phyloP scores from a whole-genome alignment of 371 early-diverging fungal species.

The Mucor piriformis region DNA sequence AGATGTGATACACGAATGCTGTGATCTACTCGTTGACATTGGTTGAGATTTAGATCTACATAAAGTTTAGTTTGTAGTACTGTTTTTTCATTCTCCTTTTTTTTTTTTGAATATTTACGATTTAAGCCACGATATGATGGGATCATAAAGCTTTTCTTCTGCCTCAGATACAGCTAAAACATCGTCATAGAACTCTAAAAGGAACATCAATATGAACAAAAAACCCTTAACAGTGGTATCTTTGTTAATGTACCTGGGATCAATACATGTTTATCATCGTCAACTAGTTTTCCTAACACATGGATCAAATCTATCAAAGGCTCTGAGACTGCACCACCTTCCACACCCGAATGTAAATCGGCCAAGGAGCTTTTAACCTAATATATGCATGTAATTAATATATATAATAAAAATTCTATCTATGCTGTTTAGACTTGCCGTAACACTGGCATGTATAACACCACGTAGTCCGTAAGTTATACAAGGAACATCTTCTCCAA shows the following conservation, averaged over 20 bases:
- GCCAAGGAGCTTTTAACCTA: conserved; percentile 44
- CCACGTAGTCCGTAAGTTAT: conserved; percentile 76
- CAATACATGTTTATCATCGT: conserved; percentile 60
- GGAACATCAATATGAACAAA: too few species aligned
- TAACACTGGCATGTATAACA: conserved; percentile 66
- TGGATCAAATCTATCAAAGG: conserved; percentile 78
- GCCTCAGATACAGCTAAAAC: conserved; percentile 53
- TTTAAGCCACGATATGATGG: conserved; percentile 53
- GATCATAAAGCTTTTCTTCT: conserved; percentile 61
- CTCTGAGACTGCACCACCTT: conserved; percentile 84
- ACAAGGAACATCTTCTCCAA: conserved; percentile 71
- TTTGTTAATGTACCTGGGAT: conserved; percentile 62
- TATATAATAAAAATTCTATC: neutral
- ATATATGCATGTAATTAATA: too few species aligned
- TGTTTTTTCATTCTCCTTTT: too few species aligned
- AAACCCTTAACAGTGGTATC: too few species aligned
- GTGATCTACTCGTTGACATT: conserved; percentile 24
- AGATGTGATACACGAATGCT: conserved; percentile 37
- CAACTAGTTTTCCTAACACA: conserved; percentile 64
- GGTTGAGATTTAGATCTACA: conserved; percentile 18
- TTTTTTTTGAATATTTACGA: conserved; percentile 28
- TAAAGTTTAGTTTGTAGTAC: neutral
- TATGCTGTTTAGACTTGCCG: neutral
- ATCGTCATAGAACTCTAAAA: conserved; percentile 63
- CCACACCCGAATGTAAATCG: conserved; percentile 84